Percentiles rank a stretch among this genome's conserved stretches.
These are phyloP conservation scores for Roridomyces roridus DNA, from an alignment of 768 basidiomycete species.

Conservation along the genomic window DNA sequence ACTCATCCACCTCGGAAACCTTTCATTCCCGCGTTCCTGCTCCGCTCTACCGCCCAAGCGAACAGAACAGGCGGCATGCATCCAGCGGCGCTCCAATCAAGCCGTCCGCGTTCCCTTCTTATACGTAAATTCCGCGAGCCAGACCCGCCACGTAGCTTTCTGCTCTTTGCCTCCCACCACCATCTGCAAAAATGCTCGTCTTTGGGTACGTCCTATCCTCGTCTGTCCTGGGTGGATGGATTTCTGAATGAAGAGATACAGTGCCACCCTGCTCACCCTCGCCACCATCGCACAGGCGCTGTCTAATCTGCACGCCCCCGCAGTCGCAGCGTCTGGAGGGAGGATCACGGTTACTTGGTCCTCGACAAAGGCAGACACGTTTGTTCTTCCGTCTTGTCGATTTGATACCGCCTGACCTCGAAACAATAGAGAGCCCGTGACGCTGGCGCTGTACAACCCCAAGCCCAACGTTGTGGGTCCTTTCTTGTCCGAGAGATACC, in stretches of 20 bases:
- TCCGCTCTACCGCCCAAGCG: too few relatives aligned
- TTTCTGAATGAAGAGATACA: neutral
- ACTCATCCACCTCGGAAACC: too few relatives aligned
- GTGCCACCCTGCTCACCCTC: slow-evolving; percentile 6
- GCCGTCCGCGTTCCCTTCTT: too few relatives aligned
- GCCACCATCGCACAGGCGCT: neutral
- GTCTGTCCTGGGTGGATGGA: neutral
- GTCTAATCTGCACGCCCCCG: slow-evolving; percentile 7
- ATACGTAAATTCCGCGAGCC: slow-evolving; percentile 16
- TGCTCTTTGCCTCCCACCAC: neutral
- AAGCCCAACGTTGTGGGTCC: slow-evolving; percentile 1
- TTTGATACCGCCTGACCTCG: neutral
- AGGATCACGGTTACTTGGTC: slow-evolving; percentile 3
- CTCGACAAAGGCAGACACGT: slow-evolving; percentile 8
- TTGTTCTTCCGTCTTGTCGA: neutral
- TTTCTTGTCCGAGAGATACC: too few relatives aligned
- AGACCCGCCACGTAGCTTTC: neutral
- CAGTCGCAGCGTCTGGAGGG: neutral
- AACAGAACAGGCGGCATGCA: too few relatives aligned
- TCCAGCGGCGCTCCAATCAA: too few relatives aligned
- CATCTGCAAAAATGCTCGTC: neutral
- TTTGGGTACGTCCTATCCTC: neutral
- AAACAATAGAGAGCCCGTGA: neutral
- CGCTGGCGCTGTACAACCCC: neutral
- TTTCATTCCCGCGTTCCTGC: too few relatives aligned